Evolutionary conservation across 2,329 filamentous ascomycete genomes (phyloP).

Genomic region (Pezicula radicicola): DNA sequence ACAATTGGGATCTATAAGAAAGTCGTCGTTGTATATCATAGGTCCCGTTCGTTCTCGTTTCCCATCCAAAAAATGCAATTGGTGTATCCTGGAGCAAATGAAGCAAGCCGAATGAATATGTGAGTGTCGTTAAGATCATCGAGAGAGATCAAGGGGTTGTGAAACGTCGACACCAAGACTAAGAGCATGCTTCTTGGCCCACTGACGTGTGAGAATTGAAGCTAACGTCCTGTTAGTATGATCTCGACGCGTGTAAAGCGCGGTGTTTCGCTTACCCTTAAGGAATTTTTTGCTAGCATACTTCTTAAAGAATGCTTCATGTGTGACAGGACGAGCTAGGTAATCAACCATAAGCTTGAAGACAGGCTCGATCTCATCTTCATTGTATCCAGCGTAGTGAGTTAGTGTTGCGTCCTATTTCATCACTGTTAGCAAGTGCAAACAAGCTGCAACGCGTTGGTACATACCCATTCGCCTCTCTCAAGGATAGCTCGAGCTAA

Average conservation of each 20-base stretch:
- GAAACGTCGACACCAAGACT: slow-evolving; percentile 48
- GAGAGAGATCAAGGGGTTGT: slow-evolving; percentile 23
- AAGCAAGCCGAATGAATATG: slow-evolving; percentile 22
- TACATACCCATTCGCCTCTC: slow-evolving; percentile 82
- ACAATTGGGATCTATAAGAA: neutral
- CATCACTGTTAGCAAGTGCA: slow-evolving; percentile 21
- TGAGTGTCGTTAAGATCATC: slow-evolving; percentile 20
- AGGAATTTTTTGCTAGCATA: slow-evolving; percentile 99
- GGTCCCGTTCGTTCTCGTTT: slow-evolving; percentile 20
- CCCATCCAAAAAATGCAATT: slow-evolving; percentile 30
- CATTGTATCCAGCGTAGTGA: slow-evolving; percentile 90
- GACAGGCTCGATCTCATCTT: slow-evolving; percentile 89
- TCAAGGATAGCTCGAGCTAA: slow-evolving; percentile 86
- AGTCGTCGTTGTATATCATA: slow-evolving; percentile 2
- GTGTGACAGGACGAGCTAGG: slow-evolving; percentile 81
- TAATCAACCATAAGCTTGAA: slow-evolving; percentile 97
- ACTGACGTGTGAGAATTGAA: slow-evolving; percentile 85
- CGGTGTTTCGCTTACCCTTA: slow-evolving; percentile 66
- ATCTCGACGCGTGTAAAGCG: neutral
- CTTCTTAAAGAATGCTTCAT: slow-evolving; percentile 99
- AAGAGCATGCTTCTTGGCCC: slow-evolving; percentile 79
- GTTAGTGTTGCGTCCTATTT: slow-evolving; percentile 74
- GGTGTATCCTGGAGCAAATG: slow-evolving; percentile 21
- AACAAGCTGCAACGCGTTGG: neutral
- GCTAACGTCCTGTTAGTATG: slow-evolving; percentile 48